Evolutionary conservation across 768 basidiomycete genomes (phyloP), one percentile per base, ranked within the genome.

Genomic region (Cystofilobasidium macerans): DNA sequence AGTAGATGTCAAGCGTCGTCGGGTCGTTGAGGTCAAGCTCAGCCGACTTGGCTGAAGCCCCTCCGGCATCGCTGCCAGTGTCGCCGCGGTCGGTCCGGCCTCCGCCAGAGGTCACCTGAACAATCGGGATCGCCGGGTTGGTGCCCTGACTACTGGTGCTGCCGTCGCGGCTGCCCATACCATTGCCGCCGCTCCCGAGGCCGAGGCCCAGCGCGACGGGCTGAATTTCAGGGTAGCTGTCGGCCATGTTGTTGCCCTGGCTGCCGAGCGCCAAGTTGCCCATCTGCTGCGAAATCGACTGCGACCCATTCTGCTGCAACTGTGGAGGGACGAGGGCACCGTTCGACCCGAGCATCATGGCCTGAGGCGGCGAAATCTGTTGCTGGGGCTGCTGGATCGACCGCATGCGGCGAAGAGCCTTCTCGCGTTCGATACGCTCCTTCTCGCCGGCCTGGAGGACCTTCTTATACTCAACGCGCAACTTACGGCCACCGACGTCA

Each of bases 371-470:
- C 57, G 28, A 36, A 24, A 26, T 33, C n/a, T 53, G 59, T 18
- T 61, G 59, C 45, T 61, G 58, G 30, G 57, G 45, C 13, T 45
- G 42, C 74, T 97, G 92, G 84, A 95, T 94, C 54, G 89, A 92
- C 71, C 89, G 86, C 93, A 99, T 99, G 69, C 95, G 83, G 70
- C 93, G 87, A 69, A 99, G 85, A 2, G 95, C 95, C 80, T 99
- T 99, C 80, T 98, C 94, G 65, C 94, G 80, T 77, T 99, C 95
- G 73, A 98, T 99, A 65, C 90, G 84, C 74, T 99, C 95, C 78
- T 99, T 99, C 78, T 99, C 95, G 57, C 94, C 93, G 4, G 93
- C 92, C 76, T 97, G 93, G n/a, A 99, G 79, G 11, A 97, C 94
- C 78, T 97, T 97, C 81, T 99, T 99, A 81, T 98, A 98, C 78